Evolutionary conservation across 2,329 filamentous ascomycete genomes (phyloP).

Genomic region (Alternaria solani): DNA sequence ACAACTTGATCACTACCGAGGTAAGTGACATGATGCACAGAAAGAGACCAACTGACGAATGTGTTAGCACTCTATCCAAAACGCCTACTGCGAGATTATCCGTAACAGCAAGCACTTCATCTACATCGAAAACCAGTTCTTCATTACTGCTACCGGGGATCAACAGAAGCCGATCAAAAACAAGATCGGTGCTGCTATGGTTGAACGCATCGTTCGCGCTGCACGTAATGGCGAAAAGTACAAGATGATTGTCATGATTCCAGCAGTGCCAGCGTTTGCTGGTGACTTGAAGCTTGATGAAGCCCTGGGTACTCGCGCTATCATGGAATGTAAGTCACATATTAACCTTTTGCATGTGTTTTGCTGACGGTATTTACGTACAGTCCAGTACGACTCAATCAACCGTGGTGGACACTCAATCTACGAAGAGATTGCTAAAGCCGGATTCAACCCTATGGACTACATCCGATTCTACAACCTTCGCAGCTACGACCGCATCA

Average conservation of each 20-base stretch:
- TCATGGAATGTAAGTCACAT: slow-evolving; percentile 69
- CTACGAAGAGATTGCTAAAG: slow-evolving; percentile 71
- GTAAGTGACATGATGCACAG: slow-evolving; percentile 35
- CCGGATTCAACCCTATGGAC: slow-evolving; percentile 72
- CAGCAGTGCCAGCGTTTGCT: slow-evolving; percentile 81
- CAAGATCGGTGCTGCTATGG: slow-evolving; percentile 79
- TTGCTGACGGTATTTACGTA: neutral
- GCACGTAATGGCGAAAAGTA: slow-evolving; percentile 71
- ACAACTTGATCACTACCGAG: slow-evolving; percentile 63
- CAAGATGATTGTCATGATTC: slow-evolving; percentile 79
- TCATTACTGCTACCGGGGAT: slow-evolving; percentile 81
- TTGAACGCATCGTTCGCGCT: slow-evolving; percentile 77
- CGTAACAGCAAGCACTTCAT: slow-evolving; percentile 73
- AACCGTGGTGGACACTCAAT: slow-evolving; percentile 80
- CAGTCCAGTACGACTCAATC: slow-evolving; percentile 79
- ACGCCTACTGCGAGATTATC: slow-evolving; percentile 81
- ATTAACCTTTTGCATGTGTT: neutral
- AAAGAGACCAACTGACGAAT: slow-evolving; percentile 16
- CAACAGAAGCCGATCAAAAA: slow-evolving; percentile 77
- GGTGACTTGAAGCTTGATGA: slow-evolving; percentile 78
- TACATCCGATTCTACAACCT: slow-evolving; percentile 89
- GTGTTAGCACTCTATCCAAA: slow-evolving; percentile 76
- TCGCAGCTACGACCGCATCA: slow-evolving; percentile 84
- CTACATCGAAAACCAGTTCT: slow-evolving; percentile 88
- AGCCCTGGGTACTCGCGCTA: slow-evolving; percentile 78